Evolutionary conservation across 1,139 yeast species (phyloP).

Genomic region (Yamadazyma epiphylla): DNA sequence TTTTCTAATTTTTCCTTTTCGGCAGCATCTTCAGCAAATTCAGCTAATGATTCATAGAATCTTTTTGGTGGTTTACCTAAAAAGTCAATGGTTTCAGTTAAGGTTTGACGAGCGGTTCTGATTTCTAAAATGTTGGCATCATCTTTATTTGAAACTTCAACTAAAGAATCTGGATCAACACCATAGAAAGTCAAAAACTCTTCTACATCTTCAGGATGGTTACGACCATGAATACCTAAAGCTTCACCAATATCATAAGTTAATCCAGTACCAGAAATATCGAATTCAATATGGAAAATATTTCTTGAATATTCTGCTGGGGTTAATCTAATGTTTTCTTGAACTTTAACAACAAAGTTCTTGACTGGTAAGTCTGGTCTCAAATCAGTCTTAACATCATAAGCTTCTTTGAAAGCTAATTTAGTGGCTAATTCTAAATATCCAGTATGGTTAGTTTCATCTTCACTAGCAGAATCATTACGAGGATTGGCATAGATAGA

Average conservation of each 20-base stretch:
- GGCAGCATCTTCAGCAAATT: conserved; percentile 64
- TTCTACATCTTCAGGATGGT: conserved; percentile 60
- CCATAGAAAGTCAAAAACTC: conserved; percentile 71
- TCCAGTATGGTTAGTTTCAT: conserved; percentile 32
- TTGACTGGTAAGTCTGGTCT: conserved; percentile 90
- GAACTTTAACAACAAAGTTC: conserved; percentile 84
- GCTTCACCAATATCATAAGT: conserved; percentile 96
- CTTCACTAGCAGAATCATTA: conserved; percentile 30
- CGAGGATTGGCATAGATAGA: conserved; percentile 61
- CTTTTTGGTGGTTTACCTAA: conserved; percentile 96
- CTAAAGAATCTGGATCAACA: conserved; percentile 61
- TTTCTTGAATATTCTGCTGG: conserved; percentile 88
- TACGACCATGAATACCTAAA: conserved; percentile 91
- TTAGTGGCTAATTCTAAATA: conserved; percentile 63
- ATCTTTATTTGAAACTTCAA: conserved; percentile 72
- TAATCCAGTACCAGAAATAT: conserved; percentile 84
- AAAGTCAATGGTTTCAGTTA: conserved; percentile 76
- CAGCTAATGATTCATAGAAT: conserved; percentile 81
- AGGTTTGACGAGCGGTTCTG: conserved; percentile 78
- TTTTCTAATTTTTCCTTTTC: conserved; percentile 62
- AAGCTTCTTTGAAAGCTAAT: conserved; percentile 81
- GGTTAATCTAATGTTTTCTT: conserved; percentile 90
- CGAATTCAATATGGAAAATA: conserved; percentile 96
- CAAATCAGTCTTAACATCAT: conserved; percentile 47
- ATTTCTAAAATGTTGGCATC: conserved; percentile 55